Evolutionary conservation across 371 early-diverging fungal genomes (phyloP).

Genomic region (Actinomucor elegans): DNA sequence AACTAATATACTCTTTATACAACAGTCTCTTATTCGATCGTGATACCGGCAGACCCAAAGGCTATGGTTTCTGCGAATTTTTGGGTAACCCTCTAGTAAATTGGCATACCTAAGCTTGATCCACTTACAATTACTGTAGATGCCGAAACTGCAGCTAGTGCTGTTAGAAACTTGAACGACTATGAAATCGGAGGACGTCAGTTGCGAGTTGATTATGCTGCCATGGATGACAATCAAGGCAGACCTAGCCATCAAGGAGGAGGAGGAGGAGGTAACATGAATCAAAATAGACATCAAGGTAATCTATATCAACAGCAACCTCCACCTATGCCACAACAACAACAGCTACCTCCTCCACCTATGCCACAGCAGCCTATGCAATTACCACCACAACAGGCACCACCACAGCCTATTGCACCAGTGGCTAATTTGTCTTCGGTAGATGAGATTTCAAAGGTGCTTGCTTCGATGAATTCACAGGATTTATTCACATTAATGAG

Average conservation of each 20-base stretch:
- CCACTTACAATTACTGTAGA: slow-evolving; percentile 46
- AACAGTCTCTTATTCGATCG: slow-evolving; percentile 80
- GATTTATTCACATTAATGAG: slow-evolving; percentile 75
- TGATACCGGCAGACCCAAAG: slow-evolving; percentile 86
- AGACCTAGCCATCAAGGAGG: slow-evolving; percentile 19
- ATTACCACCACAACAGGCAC: slow-evolving; percentile 28
- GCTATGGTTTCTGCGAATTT: slow-evolving; percentile 90
- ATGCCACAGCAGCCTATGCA: slow-evolving; percentile 22
- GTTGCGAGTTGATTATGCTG: slow-evolving; percentile 85
- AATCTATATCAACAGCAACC: not conserved
- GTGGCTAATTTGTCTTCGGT: slow-evolving; percentile 30
- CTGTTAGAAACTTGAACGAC: slow-evolving; percentile 80
- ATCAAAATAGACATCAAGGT: slow-evolving; percentile 20
- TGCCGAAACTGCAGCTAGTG: slow-evolving; percentile 78
- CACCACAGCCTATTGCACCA: slow-evolving; percentile 1
- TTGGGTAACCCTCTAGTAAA: slow-evolving; percentile 55
- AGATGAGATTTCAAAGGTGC: slow-evolving; percentile 61
- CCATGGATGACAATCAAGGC: slow-evolving; percentile 50
- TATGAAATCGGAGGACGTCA: slow-evolving; percentile 82
- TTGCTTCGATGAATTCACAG: slow-evolving; percentile 69
- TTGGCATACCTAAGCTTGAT: not conserved
- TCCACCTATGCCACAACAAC: slow-evolving; percentile 9
- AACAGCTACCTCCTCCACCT: slow-evolving; percentile 7
- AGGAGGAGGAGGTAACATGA: not conserved
- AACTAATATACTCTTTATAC: too few relatives aligned